Percentiles rank a stretch among this genome's conserved stretches.
phyloP scores from a whole-genome alignment of 1,284 basidiomycete species.

The Coniferiporia weirii region DNA sequence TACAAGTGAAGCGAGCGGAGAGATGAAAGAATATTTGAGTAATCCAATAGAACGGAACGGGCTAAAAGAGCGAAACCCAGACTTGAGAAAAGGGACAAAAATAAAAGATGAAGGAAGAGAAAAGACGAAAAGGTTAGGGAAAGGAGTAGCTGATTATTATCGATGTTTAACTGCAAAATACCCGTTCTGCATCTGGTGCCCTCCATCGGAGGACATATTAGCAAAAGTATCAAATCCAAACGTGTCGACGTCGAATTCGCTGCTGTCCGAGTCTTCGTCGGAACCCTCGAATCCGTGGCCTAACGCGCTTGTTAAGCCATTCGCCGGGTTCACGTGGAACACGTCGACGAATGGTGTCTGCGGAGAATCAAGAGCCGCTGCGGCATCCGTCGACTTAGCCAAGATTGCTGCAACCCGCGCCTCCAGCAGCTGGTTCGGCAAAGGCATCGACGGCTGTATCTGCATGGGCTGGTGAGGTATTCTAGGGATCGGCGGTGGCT shows the following conservation, averaged over 20 bases:
- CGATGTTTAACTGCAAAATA: constrained; percentile 2
- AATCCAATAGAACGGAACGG: no score
- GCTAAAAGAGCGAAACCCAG: no score
- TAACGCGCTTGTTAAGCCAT: constrained; percentile 29
- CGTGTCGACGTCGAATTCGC: constrained; percentile 60
- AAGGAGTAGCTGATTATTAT: constrained; percentile 2
- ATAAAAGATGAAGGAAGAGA: not conserved
- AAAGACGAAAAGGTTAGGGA: not conserved
- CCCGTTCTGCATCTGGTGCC: constrained; percentile 9
- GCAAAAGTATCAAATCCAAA: constrained; percentile 62
- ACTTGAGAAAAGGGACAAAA: not conserved
- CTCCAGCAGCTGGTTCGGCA: constrained; percentile 58
- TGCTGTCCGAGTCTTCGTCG: constrained; percentile 35
- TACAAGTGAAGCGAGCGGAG: not conserved
- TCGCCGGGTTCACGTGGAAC: constrained; percentile 45
- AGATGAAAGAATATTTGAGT: not conserved
- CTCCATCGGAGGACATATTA: constrained; percentile 36
- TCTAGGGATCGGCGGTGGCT: constrained; percentile 20
- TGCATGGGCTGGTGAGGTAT: constrained; percentile 24
- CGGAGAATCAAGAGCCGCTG: constrained; percentile 44
- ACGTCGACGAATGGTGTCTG: constrained; percentile 76
- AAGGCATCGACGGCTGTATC: constrained; percentile 16
- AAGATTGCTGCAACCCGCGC: constrained; percentile 75
- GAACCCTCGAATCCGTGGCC: constrained; percentile 33
- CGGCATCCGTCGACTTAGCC: constrained; percentile 61